phyloP scores from a whole-genome alignment of 2,329 filamentous ascomycete genomes.

The Tolypocladium album region DNA sequence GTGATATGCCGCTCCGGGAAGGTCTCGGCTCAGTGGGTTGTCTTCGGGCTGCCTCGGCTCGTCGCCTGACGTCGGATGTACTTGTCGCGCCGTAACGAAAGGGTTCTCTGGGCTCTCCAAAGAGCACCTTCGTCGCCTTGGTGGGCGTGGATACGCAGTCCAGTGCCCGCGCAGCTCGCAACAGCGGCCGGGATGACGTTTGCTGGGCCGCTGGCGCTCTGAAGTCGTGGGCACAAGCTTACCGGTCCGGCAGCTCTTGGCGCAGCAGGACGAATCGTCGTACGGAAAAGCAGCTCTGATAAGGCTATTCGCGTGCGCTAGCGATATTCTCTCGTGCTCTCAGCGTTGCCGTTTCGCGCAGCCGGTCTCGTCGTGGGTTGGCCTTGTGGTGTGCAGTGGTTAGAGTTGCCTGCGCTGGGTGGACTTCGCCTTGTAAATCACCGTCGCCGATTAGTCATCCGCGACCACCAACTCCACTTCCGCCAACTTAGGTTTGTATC shows the following conservation, averaged over 20 bases:
- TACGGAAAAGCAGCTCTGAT: neutral
- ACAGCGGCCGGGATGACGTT: neutral
- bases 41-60: neutral
- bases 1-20: slow-evolving; percentile 9
- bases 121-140: neutral
- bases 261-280: neutral
- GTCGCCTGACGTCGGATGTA: neutral
- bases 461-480: neutral
- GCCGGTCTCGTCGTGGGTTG: slow-evolving; percentile 9
- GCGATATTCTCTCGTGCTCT: slow-evolving; percentile 1
- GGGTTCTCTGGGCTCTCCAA: neutral
- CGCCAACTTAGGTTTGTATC: neutral
- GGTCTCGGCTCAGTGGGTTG: neutral
- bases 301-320: neutral
- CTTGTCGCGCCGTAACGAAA: neutral
- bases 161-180: neutral
- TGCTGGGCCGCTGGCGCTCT: neutral
- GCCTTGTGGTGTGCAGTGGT: slow-evolving; percentile 24
- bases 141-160: neutral
- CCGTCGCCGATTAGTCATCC: slow-evolving; percentile 5
- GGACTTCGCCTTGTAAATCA: slow-evolving; percentile 10
- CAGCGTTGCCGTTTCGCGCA: slow-evolving; percentile 4
- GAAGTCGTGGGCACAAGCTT: neutral
- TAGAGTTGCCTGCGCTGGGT: slow-evolving; percentile 22
- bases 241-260: neutral